Conservation (phyloP, 2,329 filamentous ascomycete species). For the Apiospora saccharicola region DNA sequence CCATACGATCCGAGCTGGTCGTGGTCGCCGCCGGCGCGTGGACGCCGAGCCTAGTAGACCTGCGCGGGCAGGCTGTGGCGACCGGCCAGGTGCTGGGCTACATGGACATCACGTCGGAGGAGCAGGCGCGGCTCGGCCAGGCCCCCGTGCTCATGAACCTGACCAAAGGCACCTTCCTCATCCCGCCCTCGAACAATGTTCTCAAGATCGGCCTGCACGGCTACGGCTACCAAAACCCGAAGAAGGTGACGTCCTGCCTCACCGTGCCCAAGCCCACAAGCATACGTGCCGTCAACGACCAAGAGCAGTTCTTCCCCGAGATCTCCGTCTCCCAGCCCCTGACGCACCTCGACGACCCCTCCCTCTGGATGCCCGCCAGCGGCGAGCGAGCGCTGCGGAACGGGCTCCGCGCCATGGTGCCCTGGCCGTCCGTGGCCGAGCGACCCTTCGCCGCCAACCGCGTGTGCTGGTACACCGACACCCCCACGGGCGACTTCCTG, state of each 20-base stretch:
- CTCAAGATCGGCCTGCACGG: slow-evolving; percentile 76
- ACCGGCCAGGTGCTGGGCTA: slow-evolving; percentile 86
- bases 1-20: slow-evolving; percentile 72
- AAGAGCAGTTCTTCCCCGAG: slow-evolving; percentile 16
- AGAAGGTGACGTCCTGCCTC: slow-evolving; percentile 39
- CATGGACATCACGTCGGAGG: slow-evolving; percentile 73
- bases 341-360: slow-evolving; percentile 58
- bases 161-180: slow-evolving; percentile 75
- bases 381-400: slow-evolving; percentile 67
- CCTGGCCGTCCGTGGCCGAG: slow-evolving; percentile 60
- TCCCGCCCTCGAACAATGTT: slow-evolving; percentile 68
- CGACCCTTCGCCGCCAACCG: slow-evolving; percentile 68
- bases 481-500: slow-evolving; percentile 74
- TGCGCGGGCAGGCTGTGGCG: slow-evolving; percentile 77
- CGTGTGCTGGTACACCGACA: slow-evolving; percentile 81
- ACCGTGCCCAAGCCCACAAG: slow-evolving; percentile 27
- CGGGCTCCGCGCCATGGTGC: slow-evolving; percentile 68
- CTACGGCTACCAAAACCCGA: slow-evolving; percentile 70
- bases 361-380: slow-evolving; percentile 62
- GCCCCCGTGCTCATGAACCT: slow-evolving; percentile 80
- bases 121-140: slow-evolving; percentile 69
- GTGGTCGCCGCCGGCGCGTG: slow-evolving; percentile 88
- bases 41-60: slow-evolving; percentile 79
- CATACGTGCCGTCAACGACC: slow-evolving; percentile 6
- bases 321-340: slow-evolving; percentile 47